Conservation (phyloP, 495 filamentous ascomycete species). For the Arthonia radiata region DNA sequence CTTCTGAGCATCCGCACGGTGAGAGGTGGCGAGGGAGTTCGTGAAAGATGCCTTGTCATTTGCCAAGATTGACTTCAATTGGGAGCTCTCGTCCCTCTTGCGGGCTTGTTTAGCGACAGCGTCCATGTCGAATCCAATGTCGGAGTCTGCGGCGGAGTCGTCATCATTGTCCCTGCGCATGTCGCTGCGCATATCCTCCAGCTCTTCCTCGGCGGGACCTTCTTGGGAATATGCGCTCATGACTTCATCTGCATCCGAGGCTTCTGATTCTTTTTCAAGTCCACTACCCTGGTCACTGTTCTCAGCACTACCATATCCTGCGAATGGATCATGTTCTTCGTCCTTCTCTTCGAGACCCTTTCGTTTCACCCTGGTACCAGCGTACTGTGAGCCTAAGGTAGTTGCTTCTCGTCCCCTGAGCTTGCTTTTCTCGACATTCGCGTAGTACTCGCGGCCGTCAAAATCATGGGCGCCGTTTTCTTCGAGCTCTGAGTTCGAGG, state of each 20-base stretch:
- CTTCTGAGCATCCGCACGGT: constrained; percentile 57
- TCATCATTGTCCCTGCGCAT: neutral
- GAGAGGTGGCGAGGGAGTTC: constrained; percentile 43
- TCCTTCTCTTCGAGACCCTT: constrained; percentile 28
- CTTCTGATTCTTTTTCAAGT: no score
- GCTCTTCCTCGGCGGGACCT: constrained; percentile 1
- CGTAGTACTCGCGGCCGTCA: constrained; percentile 50
- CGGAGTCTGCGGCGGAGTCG: constrained; percentile 5
- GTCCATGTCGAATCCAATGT: constrained; percentile 8
- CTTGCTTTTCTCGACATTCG: constrained; percentile 65
- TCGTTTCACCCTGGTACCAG: constrained; percentile 54
- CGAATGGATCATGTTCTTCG: constrained; percentile 18
- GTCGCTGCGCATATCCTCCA: neutral
- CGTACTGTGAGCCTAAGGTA: constrained; percentile 55
- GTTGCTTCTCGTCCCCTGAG: constrained; percentile 45
- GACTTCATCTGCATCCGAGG: no score
- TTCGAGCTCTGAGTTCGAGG: constrained; percentile 85
- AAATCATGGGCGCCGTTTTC: constrained; percentile 25
- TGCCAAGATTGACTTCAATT: constrained; percentile 42
- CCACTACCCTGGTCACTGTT: constrained; percentile 16
- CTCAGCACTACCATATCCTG: constrained; percentile 11
- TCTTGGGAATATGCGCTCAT: constrained; percentile 8
- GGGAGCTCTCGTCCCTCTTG: constrained; percentile 21
- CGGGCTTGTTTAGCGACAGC: constrained; percentile 6
- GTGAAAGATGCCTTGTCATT: constrained; percentile 46